Evolutionary conservation across 2,329 filamentous ascomycete genomes (phyloP).

Genomic region (Parascedosporium putredinis): DNA sequence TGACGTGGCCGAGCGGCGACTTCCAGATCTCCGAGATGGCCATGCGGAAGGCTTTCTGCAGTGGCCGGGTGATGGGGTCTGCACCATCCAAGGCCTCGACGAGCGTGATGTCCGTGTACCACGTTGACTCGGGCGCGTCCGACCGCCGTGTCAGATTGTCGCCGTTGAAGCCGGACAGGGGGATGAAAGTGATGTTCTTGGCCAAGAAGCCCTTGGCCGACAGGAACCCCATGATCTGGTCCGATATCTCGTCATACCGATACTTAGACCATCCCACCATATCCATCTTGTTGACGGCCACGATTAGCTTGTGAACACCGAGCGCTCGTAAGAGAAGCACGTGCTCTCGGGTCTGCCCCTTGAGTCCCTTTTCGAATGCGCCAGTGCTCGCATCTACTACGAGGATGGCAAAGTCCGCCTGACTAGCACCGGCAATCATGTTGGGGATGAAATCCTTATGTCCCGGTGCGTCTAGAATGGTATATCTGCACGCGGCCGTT

Average conservation of each 20-base stretch:
- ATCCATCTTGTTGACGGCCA: conserved; percentile 94
- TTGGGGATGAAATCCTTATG: conserved; percentile 96
- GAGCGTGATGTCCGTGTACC: conserved; percentile 74
- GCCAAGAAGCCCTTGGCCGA: conserved; percentile 69
- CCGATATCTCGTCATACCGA: conserved; percentile 74
- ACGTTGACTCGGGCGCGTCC: conserved; percentile 47
- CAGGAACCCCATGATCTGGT: conserved; percentile 76
- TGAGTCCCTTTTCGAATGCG: conserved; percentile 86
- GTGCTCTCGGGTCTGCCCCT: conserved; percentile 90
- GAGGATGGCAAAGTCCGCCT: conserved; percentile 90
- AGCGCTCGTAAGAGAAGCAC: conserved; percentile 82
- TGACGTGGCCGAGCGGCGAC: conserved; percentile 67
- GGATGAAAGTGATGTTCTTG: conserved; percentile 77
- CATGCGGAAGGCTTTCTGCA: conserved; percentile 74
- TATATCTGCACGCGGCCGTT: conserved; percentile 77
- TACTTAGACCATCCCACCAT: conserved; percentile 72
- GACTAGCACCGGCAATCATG: conserved; percentile 95
- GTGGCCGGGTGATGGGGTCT: conserved; percentile 54
- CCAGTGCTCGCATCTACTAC: conserved; percentile 87
- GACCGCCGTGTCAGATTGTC: conserved; percentile 67
- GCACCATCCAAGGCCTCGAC: conserved; percentile 79
- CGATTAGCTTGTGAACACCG: conserved; percentile 77
- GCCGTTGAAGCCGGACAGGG: conserved; percentile 79
- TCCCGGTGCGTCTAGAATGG: conserved; percentile 88
- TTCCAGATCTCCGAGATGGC: conserved; percentile 83